A percentile compares a stretch with the other conserved stretches of the same genome.
Evolutionary conservation across 805 yeast species (phyloP).

Genomic region (Spencermartinsiella europaea): DNA sequence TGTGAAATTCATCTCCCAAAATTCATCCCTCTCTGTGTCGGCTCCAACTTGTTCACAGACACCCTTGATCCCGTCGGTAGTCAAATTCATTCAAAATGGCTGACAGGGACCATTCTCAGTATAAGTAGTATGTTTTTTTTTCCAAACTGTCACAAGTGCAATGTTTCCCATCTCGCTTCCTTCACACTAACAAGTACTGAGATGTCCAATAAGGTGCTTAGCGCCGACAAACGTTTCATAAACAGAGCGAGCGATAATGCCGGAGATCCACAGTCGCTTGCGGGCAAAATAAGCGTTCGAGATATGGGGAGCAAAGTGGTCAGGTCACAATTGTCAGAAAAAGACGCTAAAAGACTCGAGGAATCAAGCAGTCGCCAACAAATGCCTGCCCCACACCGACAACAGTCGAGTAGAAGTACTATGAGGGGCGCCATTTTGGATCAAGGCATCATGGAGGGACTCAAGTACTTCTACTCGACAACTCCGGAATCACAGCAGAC

Average conservation of each 20-base stretch:
- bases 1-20: no score
- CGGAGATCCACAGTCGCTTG: slow-evolving; percentile 67
- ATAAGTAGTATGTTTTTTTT: slow-evolving; percentile 11
- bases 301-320: slow-evolving; percentile 61
- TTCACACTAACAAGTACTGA: no score
- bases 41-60: no score
- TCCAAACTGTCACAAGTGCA: no score
- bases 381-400: slow-evolving; percentile 1
- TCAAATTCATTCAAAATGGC: no score
- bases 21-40: no score
- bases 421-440: background rate
- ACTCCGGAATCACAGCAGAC: slow-evolving; percentile 45
- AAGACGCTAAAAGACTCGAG: background rate
- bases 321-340: slow-evolving; percentile 16
- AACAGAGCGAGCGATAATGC: slow-evolving; percentile 45
- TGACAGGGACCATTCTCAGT: slow-evolving; percentile 11
- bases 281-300: slow-evolving; percentile 57
- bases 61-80: no score
- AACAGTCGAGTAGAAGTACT: slow-evolving; percentile 1
- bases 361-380: slow-evolving; percentile 3
- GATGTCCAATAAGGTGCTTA: slow-evolving; percentile 68
- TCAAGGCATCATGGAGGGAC: slow-evolving; percentile 38
- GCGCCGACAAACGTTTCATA: slow-evolving; percentile 50
- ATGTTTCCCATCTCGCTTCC: no score
- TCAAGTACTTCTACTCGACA: slow-evolving; percentile 56